A percentile compares a stretch with the other conserved stretches of the same genome.
Conservation (phyloP, 176 grass and related monocot genomes). For the Musa beccarii region DNA sequence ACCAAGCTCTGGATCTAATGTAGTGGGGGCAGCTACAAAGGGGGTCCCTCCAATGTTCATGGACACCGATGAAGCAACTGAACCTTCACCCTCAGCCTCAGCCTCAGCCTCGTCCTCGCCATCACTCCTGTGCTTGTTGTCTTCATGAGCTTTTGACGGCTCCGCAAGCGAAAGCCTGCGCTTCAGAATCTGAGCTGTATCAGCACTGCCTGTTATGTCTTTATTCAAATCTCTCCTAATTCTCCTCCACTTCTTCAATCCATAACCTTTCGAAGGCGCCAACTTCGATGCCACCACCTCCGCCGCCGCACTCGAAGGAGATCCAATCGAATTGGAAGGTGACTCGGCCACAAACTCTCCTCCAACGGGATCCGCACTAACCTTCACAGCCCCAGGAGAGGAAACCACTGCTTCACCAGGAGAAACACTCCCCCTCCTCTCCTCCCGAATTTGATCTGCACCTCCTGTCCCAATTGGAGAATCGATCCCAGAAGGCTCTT, state of each 20-base stretch:
- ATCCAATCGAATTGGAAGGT: not conserved
- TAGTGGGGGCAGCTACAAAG: not conserved
- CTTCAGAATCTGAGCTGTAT: constrained; percentile 19
- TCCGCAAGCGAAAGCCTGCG: constrained; percentile 10
- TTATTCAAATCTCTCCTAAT: constrained; percentile 27
- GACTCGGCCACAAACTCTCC: constrained; percentile 21
- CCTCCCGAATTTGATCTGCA: constrained; percentile 1
- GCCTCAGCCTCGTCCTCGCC: not conserved
- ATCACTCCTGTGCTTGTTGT: constrained; percentile 6
- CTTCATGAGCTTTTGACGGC: not conserved
- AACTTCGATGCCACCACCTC: not conserved
- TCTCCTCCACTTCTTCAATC: constrained; percentile 44
- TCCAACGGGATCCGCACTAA: not conserved
- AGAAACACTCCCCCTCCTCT: not conserved
- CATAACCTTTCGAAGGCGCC: constrained; percentile 21
- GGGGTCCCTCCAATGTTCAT: not conserved
- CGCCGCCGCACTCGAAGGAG: constrained; percentile 1
- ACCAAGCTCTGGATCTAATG: constrained; percentile 36
- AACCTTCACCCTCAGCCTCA: constrained; percentile 7
- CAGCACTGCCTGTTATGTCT: constrained; percentile 6
- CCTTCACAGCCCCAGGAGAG: not conserved
- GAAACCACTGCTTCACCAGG: not conserved
- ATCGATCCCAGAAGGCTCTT: constrained; percentile 5
- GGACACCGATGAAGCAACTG: constrained; percentile 11
- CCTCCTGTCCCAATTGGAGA: not conserved